Conservation (phyloP, 768 basidiomycete genomes). For the Coprinopsis cinerea region DNA sequence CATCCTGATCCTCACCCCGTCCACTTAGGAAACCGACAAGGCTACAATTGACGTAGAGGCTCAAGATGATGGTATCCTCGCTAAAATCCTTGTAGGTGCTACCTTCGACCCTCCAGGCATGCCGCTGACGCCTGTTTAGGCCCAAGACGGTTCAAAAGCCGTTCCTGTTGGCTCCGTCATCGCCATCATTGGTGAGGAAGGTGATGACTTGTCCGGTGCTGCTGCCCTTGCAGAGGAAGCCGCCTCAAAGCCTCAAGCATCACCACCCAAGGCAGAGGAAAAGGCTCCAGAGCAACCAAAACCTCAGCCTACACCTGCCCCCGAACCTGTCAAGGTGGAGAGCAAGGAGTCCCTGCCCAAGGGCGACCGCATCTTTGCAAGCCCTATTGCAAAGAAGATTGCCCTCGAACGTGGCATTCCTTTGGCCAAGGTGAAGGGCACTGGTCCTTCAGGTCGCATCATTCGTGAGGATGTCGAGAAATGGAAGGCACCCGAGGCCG, state of each 20-base stretch:
- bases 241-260: constrained; percentile 26
- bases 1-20: constrained; percentile 12
- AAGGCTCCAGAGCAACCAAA: constrained; percentile 37
- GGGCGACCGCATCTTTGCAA: constrained; percentile 88
- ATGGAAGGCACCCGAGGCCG: constrained; percentile 55
- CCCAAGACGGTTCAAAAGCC: constrained; percentile 79
- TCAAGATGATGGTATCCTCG: constrained; percentile 93
- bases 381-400: constrained; percentile 95
- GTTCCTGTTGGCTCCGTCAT: constrained; percentile 84
- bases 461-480: constrained; percentile 92
- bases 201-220: constrained; percentile 87
- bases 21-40: constrained; percentile 94
- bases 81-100: constrained; percentile 88
- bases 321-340: constrained; percentile 28
- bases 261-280: constrained; percentile 30
- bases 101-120: neutral
- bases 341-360: constrained; percentile 50
- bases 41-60: constrained; percentile 99
- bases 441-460: constrained; percentile 92
- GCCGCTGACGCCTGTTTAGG: constrained; percentile 35
- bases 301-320: constrained; percentile 24
- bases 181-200: constrained; percentile 90
- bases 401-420: constrained; percentile 93
- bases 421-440: constrained; percentile 82
- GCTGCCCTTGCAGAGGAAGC: constrained; percentile 66